Evolutionary conservation across 2,329 filamentous ascomycete species (phyloP).

Genomic region (Exophiala sideris): DNA sequence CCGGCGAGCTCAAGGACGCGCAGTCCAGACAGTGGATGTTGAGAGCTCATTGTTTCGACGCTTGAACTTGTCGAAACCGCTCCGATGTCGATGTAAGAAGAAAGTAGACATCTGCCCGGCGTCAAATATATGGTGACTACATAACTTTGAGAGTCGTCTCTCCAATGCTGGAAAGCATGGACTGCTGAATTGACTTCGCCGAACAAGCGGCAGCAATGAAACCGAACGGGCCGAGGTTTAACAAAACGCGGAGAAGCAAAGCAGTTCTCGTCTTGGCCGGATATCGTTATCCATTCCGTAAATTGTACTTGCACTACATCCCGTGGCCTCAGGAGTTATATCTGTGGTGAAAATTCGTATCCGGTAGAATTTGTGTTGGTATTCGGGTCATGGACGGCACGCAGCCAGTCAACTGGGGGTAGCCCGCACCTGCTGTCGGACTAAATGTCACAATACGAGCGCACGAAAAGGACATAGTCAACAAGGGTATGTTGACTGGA

Average conservation of each 20-base stretch:
- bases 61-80: neutral
- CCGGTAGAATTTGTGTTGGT: no score
- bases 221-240: neutral
- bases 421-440: neutral
- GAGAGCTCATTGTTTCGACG: constrained; percentile 20
- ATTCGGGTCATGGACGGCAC: no score
- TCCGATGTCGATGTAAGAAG: neutral
- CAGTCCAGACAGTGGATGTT: constrained; percentile 53
- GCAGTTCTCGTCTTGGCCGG: neutral
- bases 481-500: constrained; percentile 42
- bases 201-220: neutral
- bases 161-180: neutral
- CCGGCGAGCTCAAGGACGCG: constrained; percentile 66
- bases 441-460: neutral
- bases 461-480: neutral
- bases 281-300: neutral
- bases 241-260: neutral
- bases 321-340: neutral
- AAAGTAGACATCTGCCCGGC: neutral
- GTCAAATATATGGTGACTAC: neutral
- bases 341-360: no score
- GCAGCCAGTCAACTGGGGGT: no score
- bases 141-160: neutral
- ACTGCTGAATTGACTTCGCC: neutral
- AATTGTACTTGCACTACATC: neutral